A percentile compares a stretch with the other conserved stretches of the same genome.
These are phyloP conservation scores for Apiotrichum montevideense DNA, from an alignment of 1,284 basidiomycete genomes.

Conservation along the genomic window DNA sequence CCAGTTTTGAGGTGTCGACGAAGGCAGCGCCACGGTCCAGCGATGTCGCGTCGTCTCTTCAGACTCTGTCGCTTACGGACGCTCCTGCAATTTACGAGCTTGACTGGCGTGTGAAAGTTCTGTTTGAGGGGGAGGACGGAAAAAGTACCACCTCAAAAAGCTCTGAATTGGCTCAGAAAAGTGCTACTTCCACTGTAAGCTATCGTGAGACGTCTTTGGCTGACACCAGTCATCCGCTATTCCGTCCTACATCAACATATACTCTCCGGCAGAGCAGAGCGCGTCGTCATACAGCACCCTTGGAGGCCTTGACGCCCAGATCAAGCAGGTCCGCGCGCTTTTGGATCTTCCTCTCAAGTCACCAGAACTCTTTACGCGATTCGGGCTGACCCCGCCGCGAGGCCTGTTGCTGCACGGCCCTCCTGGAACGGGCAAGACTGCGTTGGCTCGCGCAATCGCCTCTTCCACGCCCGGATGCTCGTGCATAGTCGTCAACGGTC, in stretches of 20 bases:
- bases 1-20: constrained; percentile 54
- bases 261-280: constrained; percentile 30
- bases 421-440: constrained; percentile 91
- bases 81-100: constrained; percentile 38
- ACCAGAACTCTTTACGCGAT: constrained; percentile 82
- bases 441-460: constrained; percentile 76
- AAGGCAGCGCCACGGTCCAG: constrained; percentile 25
- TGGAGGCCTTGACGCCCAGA: constrained; percentile 83
- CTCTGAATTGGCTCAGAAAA: background rate
- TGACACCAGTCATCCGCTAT: constrained; percentile 6
- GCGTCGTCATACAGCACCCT: constrained; percentile 57
- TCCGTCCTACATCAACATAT: constrained; percentile 45
- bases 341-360: constrained; percentile 87
- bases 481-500: constrained; percentile 85
- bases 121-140: constrained; percentile 10
- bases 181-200: background rate
- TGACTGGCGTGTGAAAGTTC: constrained; percentile 42
- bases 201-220: background rate
- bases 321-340: constrained; percentile 83
- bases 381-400: constrained; percentile 82
- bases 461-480: constrained; percentile 71
- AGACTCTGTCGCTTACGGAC: constrained; percentile 52
- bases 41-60: constrained; percentile 5
- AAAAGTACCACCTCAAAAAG: no score
- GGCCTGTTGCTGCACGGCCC: constrained; percentile 87